These are phyloP conservation scores for Tardiomyces blankii DNA, from an alignment of 1,139 yeast genomes.

Conservation along the genomic window DNA sequence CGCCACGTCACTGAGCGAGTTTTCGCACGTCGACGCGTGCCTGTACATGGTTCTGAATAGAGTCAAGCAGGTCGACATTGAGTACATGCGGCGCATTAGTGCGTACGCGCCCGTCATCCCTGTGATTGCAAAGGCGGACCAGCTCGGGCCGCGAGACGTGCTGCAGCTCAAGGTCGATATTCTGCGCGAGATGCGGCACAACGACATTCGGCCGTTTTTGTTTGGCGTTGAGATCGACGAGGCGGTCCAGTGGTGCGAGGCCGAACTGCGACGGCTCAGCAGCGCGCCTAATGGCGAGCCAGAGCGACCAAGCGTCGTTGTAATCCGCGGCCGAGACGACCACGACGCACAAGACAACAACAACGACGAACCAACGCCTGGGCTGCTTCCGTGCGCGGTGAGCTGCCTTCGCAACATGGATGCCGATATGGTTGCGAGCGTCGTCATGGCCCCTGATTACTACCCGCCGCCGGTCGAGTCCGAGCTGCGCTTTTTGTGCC, in stretches of 20 bases:
- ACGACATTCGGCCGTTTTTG: conserved; percentile 16
- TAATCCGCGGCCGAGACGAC: background rate
- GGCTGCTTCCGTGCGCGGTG: background rate
- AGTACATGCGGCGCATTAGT: conserved; percentile 15
- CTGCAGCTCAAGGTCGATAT: conserved; percentile 13
- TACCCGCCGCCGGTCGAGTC: conserved; percentile 13
- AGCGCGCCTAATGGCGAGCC: background rate
- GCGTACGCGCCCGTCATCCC: conserved; percentile 21
- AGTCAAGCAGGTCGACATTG: conserved; percentile 15
- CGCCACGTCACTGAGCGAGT: conserved; percentile 16
- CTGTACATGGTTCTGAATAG: conserved; percentile 15
- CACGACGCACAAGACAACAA: background rate
- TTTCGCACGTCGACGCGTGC: conserved; percentile 22
- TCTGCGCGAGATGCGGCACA: conserved; percentile 11
- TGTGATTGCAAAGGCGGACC: conserved; percentile 18
- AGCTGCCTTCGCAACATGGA: conserved; percentile 5
- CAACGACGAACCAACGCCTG: background rate
- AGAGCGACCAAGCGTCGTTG: background rate
- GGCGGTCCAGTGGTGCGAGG: background rate
- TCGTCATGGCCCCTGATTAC: conserved; percentile 19
- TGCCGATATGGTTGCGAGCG: conserved; percentile 18
- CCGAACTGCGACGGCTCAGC: background rate
- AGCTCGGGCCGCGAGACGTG: conserved; percentile 10
- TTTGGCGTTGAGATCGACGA: conserved; percentile 11
- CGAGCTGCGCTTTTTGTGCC: conserved; percentile 14